These are phyloP conservation scores for Rhizophagus clarus DNA, from an alignment of 192 early-diverging fungal species.

Conservation along the genomic window DNA sequence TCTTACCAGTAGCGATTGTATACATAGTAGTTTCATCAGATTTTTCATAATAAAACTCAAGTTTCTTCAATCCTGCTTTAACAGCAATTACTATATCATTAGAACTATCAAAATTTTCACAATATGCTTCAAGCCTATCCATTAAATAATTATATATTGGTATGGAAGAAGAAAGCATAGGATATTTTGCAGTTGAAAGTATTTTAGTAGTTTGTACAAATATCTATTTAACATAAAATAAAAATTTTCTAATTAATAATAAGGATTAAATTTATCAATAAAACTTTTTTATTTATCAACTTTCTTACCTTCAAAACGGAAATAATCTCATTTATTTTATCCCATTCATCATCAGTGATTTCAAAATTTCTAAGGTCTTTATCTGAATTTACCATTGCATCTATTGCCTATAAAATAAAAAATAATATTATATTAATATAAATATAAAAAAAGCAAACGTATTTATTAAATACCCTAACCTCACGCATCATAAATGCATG, in stretches of 20 bases:
- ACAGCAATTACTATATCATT: background rate
- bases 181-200: slow-evolving; percentile 12
- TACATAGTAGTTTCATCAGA: background rate
- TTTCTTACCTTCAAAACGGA: no score
- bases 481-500: background rate
- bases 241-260: no score
- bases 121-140: background rate
- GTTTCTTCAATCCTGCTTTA: background rate
- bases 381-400: background rate
- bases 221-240: no score
- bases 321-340: no score
- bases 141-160: slow-evolving; percentile 21
- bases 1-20: slow-evolving; percentile 3
- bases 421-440: no score
- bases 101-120: background rate
- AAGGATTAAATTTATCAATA: no score
- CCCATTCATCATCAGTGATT: no score
- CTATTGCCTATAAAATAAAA: background rate
- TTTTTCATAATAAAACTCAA: slow-evolving; percentile 5
- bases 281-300: no score
- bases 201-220: slow-evolving; percentile 1
- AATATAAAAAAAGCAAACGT: no score
- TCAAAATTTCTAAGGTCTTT: background rate
- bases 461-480: background rate
- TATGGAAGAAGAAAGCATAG: background rate